phyloP scores from a whole-genome alignment of 345 rosid genomes.

The Arabis hirsuta region DNA sequence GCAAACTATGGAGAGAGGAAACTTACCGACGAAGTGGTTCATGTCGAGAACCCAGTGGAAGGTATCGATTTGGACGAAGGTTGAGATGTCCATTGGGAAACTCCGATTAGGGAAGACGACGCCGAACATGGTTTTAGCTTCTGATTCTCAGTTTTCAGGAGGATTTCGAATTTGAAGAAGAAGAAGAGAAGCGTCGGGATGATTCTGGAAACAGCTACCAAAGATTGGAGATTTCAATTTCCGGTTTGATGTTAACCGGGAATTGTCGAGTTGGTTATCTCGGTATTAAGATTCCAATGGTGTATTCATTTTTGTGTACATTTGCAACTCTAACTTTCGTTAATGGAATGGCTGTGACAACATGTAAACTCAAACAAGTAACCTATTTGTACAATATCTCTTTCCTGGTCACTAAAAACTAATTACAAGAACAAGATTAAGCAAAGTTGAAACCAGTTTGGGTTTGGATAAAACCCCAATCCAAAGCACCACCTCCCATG shows the following conservation, averaged over 20 bases:
- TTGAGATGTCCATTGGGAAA: constrained; percentile 90
- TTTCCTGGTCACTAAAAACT: constrained; percentile 3
- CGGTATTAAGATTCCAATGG: no score
- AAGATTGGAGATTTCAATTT: no score
- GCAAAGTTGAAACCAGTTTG: neutral
- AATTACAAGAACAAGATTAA: constrained; percentile 7
- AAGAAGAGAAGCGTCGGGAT: neutral
- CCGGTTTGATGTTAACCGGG: no score
- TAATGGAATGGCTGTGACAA: neutral
- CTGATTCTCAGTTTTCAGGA: neutral
- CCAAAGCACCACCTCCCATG: constrained; percentile 10
- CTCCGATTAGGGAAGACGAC: constrained; percentile 96
- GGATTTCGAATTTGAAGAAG: neutral
- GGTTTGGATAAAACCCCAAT: neutral
- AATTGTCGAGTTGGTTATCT: no score
- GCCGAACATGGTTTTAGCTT: constrained; percentile 63
- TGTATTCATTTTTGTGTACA: no score
- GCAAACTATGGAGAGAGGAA: neutral
- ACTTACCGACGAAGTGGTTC: constrained; percentile 88
- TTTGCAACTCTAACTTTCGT: no score
- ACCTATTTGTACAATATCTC: neutral
- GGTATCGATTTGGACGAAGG: constrained; percentile 88
- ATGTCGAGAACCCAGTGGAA: constrained; percentile 97
- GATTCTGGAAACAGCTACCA: constrained; percentile 2
- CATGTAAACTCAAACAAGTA: neutral